Evolutionary conservation across 1,139 yeast species (phyloP).

Genomic region (Kodamaea sp.): DNA sequence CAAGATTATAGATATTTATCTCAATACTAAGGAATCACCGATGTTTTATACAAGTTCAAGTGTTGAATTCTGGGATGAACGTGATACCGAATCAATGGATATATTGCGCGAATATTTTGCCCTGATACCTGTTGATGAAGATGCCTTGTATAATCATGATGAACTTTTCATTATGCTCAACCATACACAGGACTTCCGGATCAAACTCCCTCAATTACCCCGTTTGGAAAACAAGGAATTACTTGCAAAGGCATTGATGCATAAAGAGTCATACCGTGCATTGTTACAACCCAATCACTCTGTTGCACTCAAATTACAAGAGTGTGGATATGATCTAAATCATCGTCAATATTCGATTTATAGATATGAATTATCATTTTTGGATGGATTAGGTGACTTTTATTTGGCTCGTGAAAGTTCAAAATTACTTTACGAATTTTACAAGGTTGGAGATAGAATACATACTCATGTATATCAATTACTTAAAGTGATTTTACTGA

Average conservation of each 20-base stretch:
- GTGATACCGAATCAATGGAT: conserved; percentile 13
- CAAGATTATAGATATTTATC: conserved; percentile 29
- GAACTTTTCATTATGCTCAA: conserved; percentile 23
- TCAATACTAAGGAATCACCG: conserved; percentile 19
- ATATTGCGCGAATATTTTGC: conserved; percentile 23
- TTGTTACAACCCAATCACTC: conserved; percentile 29
- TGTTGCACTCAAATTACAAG: conserved; percentile 24
- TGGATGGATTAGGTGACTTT: conserved; percentile 46
- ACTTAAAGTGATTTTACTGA: conserved; percentile 35
- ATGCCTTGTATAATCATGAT: conserved; percentile 17
- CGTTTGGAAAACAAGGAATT: conserved; percentile 28
- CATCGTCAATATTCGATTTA: conserved; percentile 21
- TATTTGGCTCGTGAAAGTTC: conserved; percentile 40
- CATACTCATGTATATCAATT: conserved; percentile 29
- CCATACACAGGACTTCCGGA: conserved; percentile 22
- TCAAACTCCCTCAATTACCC: conserved; percentile 37
- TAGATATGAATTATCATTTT: conserved; percentile 38
- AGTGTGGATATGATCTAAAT: conserved; percentile 17
- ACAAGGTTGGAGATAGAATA: conserved; percentile 13
- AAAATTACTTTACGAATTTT: conserved; percentile 31
- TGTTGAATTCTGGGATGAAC: conserved; percentile 7
- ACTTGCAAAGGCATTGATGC: conserved; percentile 38
- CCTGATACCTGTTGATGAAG: conserved; percentile 20
- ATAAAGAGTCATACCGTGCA: conserved; percentile 38
- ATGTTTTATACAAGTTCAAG: conserved; percentile 9